Percentiles rank a stretch among this genome's conserved stretches.
Conservation (phyloP, 2,329 filamentous ascomycete genomes). For the Fusarium globosum region DNA sequence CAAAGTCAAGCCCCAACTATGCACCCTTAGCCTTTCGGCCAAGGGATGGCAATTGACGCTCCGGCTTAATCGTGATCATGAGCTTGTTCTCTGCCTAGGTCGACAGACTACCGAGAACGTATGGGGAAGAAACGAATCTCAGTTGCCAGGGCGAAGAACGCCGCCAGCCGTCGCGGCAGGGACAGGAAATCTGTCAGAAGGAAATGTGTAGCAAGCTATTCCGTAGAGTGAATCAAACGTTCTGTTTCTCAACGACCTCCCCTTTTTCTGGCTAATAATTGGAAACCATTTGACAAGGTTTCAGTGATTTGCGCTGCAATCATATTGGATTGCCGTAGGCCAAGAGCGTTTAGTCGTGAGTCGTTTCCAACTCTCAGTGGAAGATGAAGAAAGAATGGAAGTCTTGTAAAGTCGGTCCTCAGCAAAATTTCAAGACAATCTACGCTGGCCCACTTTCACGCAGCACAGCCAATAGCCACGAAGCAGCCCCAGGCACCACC, state of each 20-base stretch:
- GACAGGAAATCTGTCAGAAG: conserved; percentile 26
- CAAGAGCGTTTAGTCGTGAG: neutral
- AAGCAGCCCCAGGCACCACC: conserved; percentile 17
- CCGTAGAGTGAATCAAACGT: conserved; percentile 12
- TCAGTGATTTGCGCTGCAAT: neutral
- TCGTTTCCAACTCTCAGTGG: conserved; percentile 4
- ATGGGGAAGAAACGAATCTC: conserved; percentile 67
- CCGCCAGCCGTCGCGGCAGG: conserved; percentile 66
- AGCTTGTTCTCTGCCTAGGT: conserved; percentile 77
- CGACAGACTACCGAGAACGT: conserved; percentile 86
- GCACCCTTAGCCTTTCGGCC: conserved; percentile 82
- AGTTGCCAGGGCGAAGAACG: conserved; percentile 66
- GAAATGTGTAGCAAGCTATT: conserved; percentile 25
- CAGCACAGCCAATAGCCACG: conserved; percentile 35
- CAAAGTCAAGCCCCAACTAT: conserved; percentile 98
- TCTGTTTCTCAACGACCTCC: neutral
- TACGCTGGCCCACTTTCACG: conserved; percentile 26
- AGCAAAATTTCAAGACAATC: conserved; percentile 39
- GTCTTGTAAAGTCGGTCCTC: neutral
- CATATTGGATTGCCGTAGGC: neutral
- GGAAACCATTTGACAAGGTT: neutral
- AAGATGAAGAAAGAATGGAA: conserved; percentile 26
- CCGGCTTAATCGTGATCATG: conserved; percentile 98
- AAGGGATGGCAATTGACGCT: conserved; percentile 88
- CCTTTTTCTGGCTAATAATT: neutral